Percentiles rank a stretch among this genome's conserved stretches.
These are phyloP conservation scores for Lodderomyces margitis DNA, from an alignment of 1,139 yeast species.

Conservation along the genomic window DNA sequence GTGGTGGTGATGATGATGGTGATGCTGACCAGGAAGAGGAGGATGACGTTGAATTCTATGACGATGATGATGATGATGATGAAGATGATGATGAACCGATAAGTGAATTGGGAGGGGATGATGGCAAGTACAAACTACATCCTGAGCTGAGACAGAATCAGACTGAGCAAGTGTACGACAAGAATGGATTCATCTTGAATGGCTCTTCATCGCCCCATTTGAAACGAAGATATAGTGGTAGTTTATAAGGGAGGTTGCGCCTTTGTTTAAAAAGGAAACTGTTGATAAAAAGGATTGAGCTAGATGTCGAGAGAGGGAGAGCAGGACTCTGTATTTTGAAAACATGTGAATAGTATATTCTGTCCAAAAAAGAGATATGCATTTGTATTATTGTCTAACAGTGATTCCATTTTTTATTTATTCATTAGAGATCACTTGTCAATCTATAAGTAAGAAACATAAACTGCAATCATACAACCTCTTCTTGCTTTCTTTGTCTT, in stretches of 20 bases:
- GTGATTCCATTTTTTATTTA: too few relatives aligned
- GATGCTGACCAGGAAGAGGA: constrained; percentile 4
- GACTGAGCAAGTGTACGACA: constrained; percentile 22
- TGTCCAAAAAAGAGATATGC: too few relatives aligned
- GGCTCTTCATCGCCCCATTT: constrained; percentile 39
- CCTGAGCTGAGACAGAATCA: constrained; percentile 7
- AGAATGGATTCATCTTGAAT: constrained; percentile 28
- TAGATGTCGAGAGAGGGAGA: background rate
- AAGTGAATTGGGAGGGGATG: background rate
- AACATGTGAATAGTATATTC: background rate
- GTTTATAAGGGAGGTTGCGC: background rate
- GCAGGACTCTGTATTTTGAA: background rate
- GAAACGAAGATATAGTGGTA: constrained; percentile 24
- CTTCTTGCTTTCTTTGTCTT: too few relatives aligned
- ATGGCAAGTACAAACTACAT: background rate
- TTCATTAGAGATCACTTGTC: too few relatives aligned
- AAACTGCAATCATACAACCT: too few relatives aligned
- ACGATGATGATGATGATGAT: constrained; percentile 2
- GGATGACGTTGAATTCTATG: constrained; percentile 3
- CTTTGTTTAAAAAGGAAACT: too few relatives aligned
- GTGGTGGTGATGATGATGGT: constrained; percentile 12
- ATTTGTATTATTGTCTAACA: too few relatives aligned
- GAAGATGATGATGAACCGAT: constrained; percentile 3
- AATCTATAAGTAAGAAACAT: too few relatives aligned
- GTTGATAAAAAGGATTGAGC: too few relatives aligned